phyloP scores from a whole-genome alignment of 1,284 basidiomycete genomes.

The Pseudozyma hubeiensis region DNA sequence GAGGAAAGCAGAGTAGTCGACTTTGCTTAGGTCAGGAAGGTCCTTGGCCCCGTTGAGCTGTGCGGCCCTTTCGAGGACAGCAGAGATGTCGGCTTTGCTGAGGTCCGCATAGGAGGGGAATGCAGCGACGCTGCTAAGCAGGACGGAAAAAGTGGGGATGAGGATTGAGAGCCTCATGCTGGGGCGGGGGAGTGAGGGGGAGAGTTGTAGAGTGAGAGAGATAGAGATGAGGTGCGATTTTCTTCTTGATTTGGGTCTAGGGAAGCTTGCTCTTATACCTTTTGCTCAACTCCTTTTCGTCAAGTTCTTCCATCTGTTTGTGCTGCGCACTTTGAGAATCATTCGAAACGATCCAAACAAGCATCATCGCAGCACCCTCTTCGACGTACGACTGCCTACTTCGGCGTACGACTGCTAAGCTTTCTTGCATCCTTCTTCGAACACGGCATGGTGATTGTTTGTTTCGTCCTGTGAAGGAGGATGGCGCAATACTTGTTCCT shows the following conservation, averaged over 20 bases:
- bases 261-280: conserved; percentile 3
- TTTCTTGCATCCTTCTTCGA: no score
- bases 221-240: conserved; percentile 1
- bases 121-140: conserved; percentile 33
- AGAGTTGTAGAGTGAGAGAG: conserved; percentile 8
- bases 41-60: conserved; percentile 35
- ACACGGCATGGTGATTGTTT: neutral
- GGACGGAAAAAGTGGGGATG: conserved; percentile 16
- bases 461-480: neutral
- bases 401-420: no score
- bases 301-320: neutral
- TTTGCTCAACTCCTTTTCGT: neutral
- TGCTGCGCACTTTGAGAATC: neutral
- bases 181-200: conserved; percentile 2
- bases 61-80: conserved; percentile 38
- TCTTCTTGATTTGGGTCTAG: neutral
- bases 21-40: conserved; percentile 12
- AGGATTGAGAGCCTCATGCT: conserved; percentile 26
- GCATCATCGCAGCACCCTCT: neutral
- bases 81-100: conserved; percentile 31
- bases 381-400: no score
- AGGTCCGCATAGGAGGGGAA: conserved; percentile 39
- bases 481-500: conserved; percentile 9
- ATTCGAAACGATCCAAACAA: neutral
- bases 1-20: conserved; percentile 44